Conservation (phyloP, 2,329 filamentous ascomycete species). For the Claviceps citrina region DNA sequence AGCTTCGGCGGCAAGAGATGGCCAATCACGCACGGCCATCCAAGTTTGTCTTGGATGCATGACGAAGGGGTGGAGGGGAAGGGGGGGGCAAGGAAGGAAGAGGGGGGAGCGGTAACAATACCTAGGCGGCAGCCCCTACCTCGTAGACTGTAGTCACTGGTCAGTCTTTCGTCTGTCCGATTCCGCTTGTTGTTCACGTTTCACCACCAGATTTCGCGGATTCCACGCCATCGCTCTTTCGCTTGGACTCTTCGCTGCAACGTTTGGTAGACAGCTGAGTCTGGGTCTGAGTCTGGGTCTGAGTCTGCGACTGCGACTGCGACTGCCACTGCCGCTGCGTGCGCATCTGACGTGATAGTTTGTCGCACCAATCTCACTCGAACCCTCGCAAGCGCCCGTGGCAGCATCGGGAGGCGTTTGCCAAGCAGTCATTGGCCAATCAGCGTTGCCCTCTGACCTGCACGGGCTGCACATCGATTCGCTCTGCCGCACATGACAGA, state of each 20-base stretch:
- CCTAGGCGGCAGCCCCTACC: too few relatives aligned
- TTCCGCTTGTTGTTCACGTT: not conserved
- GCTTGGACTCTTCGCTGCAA: too few relatives aligned
- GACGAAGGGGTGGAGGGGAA: too few relatives aligned
- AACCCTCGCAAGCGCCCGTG: not conserved
- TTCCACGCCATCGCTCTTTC: not conserved
- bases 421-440: not conserved
- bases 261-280: too few relatives aligned
- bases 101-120: too few relatives aligned
- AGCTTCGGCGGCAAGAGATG: conserved; percentile 16
- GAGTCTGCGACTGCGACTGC: not conserved
- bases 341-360: not conserved
- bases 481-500: too few relatives aligned
- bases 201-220: not conserved
- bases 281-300: not conserved
- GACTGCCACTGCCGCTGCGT: not conserved
- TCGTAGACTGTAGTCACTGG: too few relatives aligned
- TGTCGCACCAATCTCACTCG: not conserved
- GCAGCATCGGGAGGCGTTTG: not conserved
- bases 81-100: too few relatives aligned
- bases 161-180: too few relatives aligned
- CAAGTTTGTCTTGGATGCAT: conserved; percentile 13
- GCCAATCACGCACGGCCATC: conserved; percentile 15
- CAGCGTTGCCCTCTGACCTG: not conserved
- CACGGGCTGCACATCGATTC: not conserved